phyloP scores from a whole-genome alignment of 108 stramenopile species.

The Skeletonema potamos region DNA sequence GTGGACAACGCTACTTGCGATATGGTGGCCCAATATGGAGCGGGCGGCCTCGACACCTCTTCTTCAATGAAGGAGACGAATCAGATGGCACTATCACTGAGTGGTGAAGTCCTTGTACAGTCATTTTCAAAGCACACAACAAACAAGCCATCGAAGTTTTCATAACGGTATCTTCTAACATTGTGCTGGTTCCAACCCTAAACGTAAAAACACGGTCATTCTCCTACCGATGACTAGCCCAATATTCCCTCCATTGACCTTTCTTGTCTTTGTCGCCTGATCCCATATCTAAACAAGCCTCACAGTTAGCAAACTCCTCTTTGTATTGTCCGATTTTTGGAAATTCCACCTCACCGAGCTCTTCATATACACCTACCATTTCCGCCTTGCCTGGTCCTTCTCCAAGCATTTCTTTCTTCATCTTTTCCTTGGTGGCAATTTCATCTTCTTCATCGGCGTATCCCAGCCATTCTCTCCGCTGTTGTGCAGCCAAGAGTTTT shows the following conservation, averaged over 20 bases:
- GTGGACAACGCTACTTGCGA: no score
- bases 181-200: neutral
- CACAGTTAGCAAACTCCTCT: constrained; percentile 5
- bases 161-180: no score
- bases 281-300: neutral
- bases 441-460: constrained; percentile 68
- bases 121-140: no score
- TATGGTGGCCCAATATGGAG: no score
- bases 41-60: no score
- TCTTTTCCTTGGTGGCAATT: constrained; percentile 37
- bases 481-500: constrained; percentile 41
- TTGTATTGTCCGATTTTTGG: neutral
- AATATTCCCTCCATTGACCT: constrained; percentile 40
- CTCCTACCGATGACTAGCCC: constrained; percentile 18
- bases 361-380: constrained; percentile 46
- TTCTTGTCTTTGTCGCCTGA: constrained; percentile 10
- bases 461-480: constrained; percentile 74
- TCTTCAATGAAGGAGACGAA: no score
- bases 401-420: constrained; percentile 31
- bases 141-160: no score
- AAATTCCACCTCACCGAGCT: constrained; percentile 12
- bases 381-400: constrained; percentile 15
- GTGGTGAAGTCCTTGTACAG: no score
- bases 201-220: neutral
- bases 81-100: no score